Evolutionary conservation across 1,139 yeast genomes (phyloP).

Genomic region (Casaregolazyma lundiana): DNA sequence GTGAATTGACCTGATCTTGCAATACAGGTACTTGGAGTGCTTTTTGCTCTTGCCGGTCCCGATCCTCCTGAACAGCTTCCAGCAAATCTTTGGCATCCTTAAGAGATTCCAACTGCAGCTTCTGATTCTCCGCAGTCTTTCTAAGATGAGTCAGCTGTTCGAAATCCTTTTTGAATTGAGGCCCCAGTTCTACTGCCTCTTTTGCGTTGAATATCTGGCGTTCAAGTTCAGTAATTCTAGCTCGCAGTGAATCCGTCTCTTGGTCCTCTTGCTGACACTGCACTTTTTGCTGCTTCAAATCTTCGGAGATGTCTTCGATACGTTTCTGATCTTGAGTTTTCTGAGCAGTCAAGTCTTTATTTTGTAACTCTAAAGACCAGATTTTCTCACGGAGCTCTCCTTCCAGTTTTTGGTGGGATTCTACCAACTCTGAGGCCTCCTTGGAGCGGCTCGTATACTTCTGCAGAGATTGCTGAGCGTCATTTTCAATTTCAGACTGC

Average conservation of each 20-base stretch:
- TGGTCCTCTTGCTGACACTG: conserved; percentile 37
- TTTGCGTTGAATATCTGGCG: conserved; percentile 27
- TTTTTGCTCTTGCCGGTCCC: conserved; percentile 40
- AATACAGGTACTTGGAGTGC: conserved; percentile 41
- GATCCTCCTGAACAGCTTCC: conserved; percentile 52
- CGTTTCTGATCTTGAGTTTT: conserved; percentile 19
- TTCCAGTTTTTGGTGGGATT: conserved; percentile 11
- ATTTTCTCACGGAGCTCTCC: conserved; percentile 15
- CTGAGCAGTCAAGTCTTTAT: conserved; percentile 15
- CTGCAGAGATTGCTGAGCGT: conserved; percentile 16
- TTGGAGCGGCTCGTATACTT: conserved; percentile 5
- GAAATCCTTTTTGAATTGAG: conserved; percentile 54
- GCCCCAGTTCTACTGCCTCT: conserved; percentile 38
- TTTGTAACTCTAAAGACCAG: conserved; percentile 13
- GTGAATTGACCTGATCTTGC: conserved; percentile 45
- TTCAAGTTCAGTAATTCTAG: conserved; percentile 22
- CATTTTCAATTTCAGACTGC: conserved; percentile 22
- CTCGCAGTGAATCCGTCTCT: conserved; percentile 18
- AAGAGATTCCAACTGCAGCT: conserved; percentile 42
- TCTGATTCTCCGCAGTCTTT: conserved; percentile 44
- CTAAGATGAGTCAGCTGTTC: conserved; percentile 55
- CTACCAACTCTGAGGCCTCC: conserved; percentile 16
- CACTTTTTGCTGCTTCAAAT: conserved; percentile 27
- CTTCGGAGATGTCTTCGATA: conserved; percentile 15
- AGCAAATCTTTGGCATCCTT: conserved; percentile 42